Evolutionary conservation across 768 basidiomycete genomes (phyloP), one percentile per base, ranked within the genome.

Genomic region (Hygrocybe punicea): DNA sequence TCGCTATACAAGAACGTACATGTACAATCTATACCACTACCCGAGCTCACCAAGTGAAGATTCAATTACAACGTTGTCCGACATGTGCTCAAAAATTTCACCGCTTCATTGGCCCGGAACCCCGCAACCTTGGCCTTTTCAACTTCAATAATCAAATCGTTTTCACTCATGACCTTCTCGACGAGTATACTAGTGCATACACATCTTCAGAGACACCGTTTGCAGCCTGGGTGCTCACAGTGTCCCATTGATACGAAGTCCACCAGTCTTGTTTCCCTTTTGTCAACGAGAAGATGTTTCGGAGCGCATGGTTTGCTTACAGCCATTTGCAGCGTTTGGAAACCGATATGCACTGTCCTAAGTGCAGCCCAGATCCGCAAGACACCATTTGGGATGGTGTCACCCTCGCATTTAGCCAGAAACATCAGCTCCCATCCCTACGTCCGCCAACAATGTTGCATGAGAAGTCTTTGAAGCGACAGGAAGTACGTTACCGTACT

Each of bases 311-410:
- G 74, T 77, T 76, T 45, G 49, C 69, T 0, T 76, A 67, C 56
- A 61, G 60, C 8, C 46, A 53, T 19, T 58, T 72, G 2, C 67
- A 62, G 35, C 25, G 19, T 8, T 60, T 71, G 14, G 60, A 63
- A 0, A 44, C 34, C 3, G 65, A 69, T 39, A 71, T 71, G 65
- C 21, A 9, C 9, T 75, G 69, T 56, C 56, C 61, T 0, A 24
- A 8, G 3, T 74, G 71, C 63, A 69, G 71, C 1, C 61, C 63
- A 0, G 40, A 46, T 33, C 72, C 71, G 3, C 65, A 68, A 24
- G 59, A 61, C n/a, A 63, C 64, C 8, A 73, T 75, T 23, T 71
- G 67, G 63, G 71, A 75, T 56, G 70, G 72, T 3, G 67, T 73
- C 0, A 70, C 67, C 3, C 51, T 74, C 14, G 62, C 68, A 3